These are phyloP conservation scores for Lachnum nothofagi DNA, from an alignment of 2,329 filamentous ascomycete species.

Conservation along the genomic window DNA sequence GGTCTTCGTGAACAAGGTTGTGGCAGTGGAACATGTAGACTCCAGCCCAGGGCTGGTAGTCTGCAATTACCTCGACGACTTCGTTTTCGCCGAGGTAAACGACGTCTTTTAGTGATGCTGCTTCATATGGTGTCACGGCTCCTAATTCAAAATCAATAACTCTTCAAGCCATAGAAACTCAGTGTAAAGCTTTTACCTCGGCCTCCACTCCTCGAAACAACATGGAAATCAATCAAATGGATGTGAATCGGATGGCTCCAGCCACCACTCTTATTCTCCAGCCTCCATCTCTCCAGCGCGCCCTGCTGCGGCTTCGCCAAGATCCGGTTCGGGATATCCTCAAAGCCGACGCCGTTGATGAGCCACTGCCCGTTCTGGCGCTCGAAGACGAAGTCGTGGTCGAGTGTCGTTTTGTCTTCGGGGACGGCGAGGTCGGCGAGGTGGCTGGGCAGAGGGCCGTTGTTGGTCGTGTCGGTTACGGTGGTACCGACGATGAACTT, in stretches of 20 bases:
- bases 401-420: constrained; percentile 32
- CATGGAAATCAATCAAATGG: constrained; percentile 54
- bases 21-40: constrained; percentile 43
- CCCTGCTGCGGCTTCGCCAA: constrained; percentile 44
- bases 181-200: no score
- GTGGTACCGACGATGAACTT: constrained; percentile 35
- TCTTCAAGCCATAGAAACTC: no score
- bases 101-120: constrained; percentile 52
- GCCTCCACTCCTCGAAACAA: constrained; percentile 45
- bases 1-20: constrained; percentile 32
- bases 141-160: no score
- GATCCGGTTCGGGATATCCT: constrained; percentile 44
- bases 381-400: constrained; percentile 44
- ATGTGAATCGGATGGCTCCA: constrained; percentile 41
- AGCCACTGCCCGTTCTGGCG: constrained; percentile 42
- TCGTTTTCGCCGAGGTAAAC: constrained; percentile 49
- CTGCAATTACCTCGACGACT: constrained; percentile 45
- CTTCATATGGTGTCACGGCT: constrained; percentile 45
- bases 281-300: constrained; percentile 40
- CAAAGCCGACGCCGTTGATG: constrained; percentile 48
- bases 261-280: constrained; percentile 19
- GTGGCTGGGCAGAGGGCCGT: constrained; percentile 31
- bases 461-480: constrained; percentile 24
- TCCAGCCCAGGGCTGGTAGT: constrained; percentile 50
- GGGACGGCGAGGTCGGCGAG: constrained; percentile 40